Base-by-base conservation (phyloP, 768 basidiomycete genomes). In the Naganishia vishniacii region DNA sequence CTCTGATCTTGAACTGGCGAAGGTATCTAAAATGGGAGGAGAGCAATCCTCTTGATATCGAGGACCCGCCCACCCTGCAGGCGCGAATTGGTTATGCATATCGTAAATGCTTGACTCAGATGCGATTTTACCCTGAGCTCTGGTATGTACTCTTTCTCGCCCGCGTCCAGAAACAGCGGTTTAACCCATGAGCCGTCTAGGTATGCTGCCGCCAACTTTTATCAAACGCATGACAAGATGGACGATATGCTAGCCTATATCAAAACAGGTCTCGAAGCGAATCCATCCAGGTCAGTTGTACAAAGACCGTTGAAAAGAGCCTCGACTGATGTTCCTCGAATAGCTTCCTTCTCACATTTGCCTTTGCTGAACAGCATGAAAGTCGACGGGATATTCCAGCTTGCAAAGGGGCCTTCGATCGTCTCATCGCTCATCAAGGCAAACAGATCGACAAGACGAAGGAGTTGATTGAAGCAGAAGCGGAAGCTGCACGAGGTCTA, bases 1-100 rank as follows among this genome's bases (percentile, higher is more conserved):
- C 82, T 16, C 82, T 88, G 29, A 84, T 91, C n/a, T 84, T 85
- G 25, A 83, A 84, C 26, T 99, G 95, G 95, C 89, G 90, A 71
- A 81, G 83, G 0, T 98, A 97, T 75, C 79, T 98, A 40, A 91
- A 91, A 70, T 97, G 89, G 88, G 94, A 99, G 77, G 90, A 94
- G 76, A 83, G 82, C 68, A 97, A 99, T 73, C 94, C 92, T 0
- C 82, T 97, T 59, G 90, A 91, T 76, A 84, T 98, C 42, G 91
- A 93, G 72, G 91, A 94, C 69, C 82, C 83, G 65, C 77, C 80
- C 1, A 82, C 82, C 8, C 77, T 95, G 41, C 81, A 86, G 49
- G 81, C 80, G 5, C 82, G 95, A 26, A 81, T 98, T 12, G 85
- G 86, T 71, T 84, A 86, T 47, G 88, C 89, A 20, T 91, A 95